A percentile compares a stretch with the other conserved stretches of the same genome.
These are phyloP conservation scores for barrel medic (Medicago truncatula) DNA, from an alignment of 306 rosid genomes.

Conservation along the genomic window DNA sequence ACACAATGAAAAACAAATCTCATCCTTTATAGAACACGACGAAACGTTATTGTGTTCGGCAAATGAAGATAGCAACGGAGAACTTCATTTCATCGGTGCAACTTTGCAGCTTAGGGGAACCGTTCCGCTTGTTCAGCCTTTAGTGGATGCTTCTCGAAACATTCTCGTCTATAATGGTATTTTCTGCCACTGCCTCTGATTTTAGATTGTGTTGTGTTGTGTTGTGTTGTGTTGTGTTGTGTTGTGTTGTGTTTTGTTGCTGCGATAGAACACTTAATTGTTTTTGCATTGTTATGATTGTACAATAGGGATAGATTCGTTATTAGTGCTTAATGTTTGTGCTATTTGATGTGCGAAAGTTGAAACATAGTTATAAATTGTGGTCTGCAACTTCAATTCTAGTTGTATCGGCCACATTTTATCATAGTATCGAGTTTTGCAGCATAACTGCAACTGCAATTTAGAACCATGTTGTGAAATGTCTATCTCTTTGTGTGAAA, in stretches of 20 bases:
- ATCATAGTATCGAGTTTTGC: too few species aligned
- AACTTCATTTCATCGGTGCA: conserved; percentile 72
- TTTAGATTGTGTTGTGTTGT: neutral
- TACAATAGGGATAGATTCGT: neutral
- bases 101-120: conserved; percentile 85
- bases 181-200: neutral
- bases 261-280: neutral
- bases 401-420: too few species aligned
- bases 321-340: conserved; percentile 11
- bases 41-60: conserved; percentile 36
- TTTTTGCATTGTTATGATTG: conserved; percentile 5
- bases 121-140: conserved; percentile 72
- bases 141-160: conserved; percentile 63
- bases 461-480: neutral
- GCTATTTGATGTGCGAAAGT: too few species aligned
- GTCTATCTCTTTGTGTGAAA: conserved; percentile 26
- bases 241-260: neutral
- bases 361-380: too few species aligned
- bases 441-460: too few species aligned
- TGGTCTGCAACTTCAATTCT: too few species aligned
- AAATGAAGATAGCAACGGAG: conserved; percentile 28
- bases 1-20: conserved; percentile 37
- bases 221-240: neutral
- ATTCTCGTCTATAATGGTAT: conserved; percentile 81
- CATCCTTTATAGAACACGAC: conserved; percentile 46